Evolutionary conservation across 768 basidiomycete species (phyloP).

Genomic region (Boletus rufocinnamomeus): DNA sequence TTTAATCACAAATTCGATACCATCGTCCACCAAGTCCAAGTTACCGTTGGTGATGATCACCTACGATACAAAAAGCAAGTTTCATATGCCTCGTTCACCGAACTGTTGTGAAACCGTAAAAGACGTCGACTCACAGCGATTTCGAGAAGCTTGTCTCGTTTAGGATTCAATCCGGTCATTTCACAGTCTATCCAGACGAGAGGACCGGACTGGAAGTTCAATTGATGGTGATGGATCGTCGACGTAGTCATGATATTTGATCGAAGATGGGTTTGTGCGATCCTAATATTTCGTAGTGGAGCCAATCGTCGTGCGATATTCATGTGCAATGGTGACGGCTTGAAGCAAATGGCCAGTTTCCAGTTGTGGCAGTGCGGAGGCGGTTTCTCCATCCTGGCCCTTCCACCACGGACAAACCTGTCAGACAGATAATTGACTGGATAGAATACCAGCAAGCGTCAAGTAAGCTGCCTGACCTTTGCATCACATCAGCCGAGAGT

Average conservation of each 20-base stretch:
- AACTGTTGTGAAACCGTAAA: too few species aligned
- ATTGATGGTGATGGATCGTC: neutral
- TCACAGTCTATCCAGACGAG: slow-evolving; percentile 80
- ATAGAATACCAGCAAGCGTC: too few species aligned
- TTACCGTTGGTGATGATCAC: slow-evolving; percentile 89
- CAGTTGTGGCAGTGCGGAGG: too few species aligned
- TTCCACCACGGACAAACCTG: too few species aligned
- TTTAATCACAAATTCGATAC: slow-evolving; percentile 72
- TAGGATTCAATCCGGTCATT: slow-evolving; percentile 74
- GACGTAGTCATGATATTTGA: slow-evolving; percentile 8
- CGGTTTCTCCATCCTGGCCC: too few species aligned
- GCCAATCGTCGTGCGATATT: too few species aligned
- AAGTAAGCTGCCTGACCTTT: too few species aligned
- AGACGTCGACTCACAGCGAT: slow-evolving; percentile 53
- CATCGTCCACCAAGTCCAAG: slow-evolving; percentile 77
- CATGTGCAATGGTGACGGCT: too few species aligned
- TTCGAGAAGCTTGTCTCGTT: slow-evolving; percentile 47
- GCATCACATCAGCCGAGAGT: too few species aligned
- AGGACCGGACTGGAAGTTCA: slow-evolving; percentile 18
- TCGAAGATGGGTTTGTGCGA: neutral
- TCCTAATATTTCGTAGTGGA: neutral
- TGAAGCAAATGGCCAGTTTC: too few species aligned
- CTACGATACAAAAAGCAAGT: slow-evolving; percentile 34
- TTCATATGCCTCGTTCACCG: neutral
- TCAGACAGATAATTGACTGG: too few species aligned